phyloP scores from a whole-genome alignment of 1,284 basidiomycete species.

The Malassezia vespertilionis region DNA sequence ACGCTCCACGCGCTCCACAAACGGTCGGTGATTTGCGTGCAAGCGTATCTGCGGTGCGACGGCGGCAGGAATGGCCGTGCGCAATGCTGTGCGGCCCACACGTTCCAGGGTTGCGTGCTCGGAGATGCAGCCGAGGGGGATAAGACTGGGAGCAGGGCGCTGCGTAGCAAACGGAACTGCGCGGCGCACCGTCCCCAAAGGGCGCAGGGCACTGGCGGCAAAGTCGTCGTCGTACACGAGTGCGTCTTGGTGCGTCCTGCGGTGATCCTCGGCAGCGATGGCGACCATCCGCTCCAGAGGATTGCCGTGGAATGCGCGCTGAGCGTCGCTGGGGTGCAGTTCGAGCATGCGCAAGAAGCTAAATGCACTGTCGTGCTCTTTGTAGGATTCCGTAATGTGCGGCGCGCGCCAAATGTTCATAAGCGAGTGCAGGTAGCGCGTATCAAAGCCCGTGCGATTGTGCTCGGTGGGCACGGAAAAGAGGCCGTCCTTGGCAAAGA shows the following conservation, averaged over 20 bases:
- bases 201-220: slow-evolving; percentile 49
- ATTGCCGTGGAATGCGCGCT: slow-evolving; percentile 54
- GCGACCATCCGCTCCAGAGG: slow-evolving; percentile 53
- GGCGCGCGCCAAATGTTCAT: slow-evolving; percentile 85
- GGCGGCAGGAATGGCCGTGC: slow-evolving; percentile 69
- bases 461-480: slow-evolving; percentile 59
- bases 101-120: slow-evolving; percentile 63
- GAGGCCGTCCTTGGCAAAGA: slow-evolving; percentile 69
- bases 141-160: slow-evolving; percentile 49
- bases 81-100: slow-evolving; percentile 65
- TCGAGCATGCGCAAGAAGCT: slow-evolving; percentile 66
- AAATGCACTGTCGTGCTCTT: slow-evolving; percentile 56
- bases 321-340: slow-evolving; percentile 57
- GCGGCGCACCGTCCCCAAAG: slow-evolving; percentile 47
- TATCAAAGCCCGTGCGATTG: slow-evolving; percentile 55
- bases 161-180: slow-evolving; percentile 35
- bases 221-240: slow-evolving; percentile 56
- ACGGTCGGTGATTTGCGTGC: slow-evolving; percentile 66
- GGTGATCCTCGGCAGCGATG: slow-evolving; percentile 42
- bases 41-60: slow-evolving; percentile 73
- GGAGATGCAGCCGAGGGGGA: slow-evolving; percentile 57
- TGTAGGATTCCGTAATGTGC: slow-evolving; percentile 64
- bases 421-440: slow-evolving; percentile 59
- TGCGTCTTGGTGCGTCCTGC: slow-evolving; percentile 21
- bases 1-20: slow-evolving; percentile 61